A percentile compares a stretch with the other conserved stretches of the same genome.
Conservation (phyloP, 148 eudicot species). For the Cornus suecica region DNA sequence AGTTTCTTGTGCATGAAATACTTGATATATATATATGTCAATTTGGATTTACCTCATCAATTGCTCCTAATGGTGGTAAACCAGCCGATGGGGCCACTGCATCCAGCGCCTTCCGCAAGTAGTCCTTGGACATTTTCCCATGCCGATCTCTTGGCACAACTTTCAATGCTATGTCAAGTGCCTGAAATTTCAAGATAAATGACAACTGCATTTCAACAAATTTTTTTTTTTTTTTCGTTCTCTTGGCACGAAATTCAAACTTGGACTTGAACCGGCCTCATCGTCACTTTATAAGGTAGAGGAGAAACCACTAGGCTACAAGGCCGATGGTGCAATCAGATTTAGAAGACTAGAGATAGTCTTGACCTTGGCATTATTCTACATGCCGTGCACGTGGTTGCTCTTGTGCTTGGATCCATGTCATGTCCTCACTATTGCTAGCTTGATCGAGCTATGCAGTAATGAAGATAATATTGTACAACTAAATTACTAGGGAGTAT, state of each 20-base stretch:
- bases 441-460: not conserved
- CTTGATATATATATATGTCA: not conserved
- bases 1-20: not conserved
- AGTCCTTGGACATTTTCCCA: constrained; percentile 64
- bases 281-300: no score
- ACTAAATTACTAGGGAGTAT: no score
- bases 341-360: no score
- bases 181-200: constrained; percentile 31
- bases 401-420: no score
- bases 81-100: constrained; percentile 72
- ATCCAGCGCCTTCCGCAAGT: constrained; percentile 60
- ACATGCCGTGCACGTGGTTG: no score
- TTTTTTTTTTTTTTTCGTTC: no score
- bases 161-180: constrained; percentile 49
- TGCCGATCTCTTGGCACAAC: constrained; percentile 59
- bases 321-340: no score
- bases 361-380: no score
- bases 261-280: no score
- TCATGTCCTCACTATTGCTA: not conserved
- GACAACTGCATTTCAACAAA: no score
- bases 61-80: constrained; percentile 84
- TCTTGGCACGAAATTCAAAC: no score
- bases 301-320: no score
- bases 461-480: not conserved
- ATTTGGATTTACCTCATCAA: constrained; percentile 50